Evolutionary conservation across 1,284 basidiomycete genomes (phyloP), one percentile per base, ranked within the genome.

Genomic region (Trichosporon sp.): DNA sequence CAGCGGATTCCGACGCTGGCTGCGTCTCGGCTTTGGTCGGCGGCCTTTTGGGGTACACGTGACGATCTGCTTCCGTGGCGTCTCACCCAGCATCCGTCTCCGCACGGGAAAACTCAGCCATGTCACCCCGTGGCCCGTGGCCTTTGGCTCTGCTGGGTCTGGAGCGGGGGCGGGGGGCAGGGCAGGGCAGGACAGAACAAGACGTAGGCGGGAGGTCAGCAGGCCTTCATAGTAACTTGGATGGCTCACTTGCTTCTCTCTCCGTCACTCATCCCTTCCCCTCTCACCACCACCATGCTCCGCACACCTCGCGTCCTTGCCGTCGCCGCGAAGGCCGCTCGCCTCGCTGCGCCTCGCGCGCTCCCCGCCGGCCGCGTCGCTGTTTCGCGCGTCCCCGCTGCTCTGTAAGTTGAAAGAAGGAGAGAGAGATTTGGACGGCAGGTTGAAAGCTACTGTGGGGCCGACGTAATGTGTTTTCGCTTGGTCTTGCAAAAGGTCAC

Each of bases 241-340:
- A n/a, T n/a, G n/a, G n/a, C n/a, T 49, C 40, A 52, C 31, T 33
- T 25, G 14, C 59, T 33, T 33, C 31, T 60, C 25, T 54, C 49
- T 31, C 44, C 40, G 7, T 58, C 46, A 49, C 29, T 46, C 63
- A 16, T 46, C 59, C 62, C 23, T 44, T 49, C 33, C 64, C 34
- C 65, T 40, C 33, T 54, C 68, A 69, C 57, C 68, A 77, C 57
- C 69, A 69, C 57, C 68, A 77, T 75, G 73, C 71, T 77, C 62
- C 63, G 74, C 63, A 72, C 72, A 67, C 66, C 71, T 32, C 70
- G 74, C 61, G 69, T 69, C 32, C 61, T 76, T 65, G 68, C 70
- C 57, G 64, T 65, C 49, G 68, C 66, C 31, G 62, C 61, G 13
- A 66, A 57, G 65, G 62, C 65, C 8, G 56, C 58, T n/a, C 16